Evolutionary conservation across 179 eudicot species (phyloP).

Genomic region (Patellifolia procumbens): DNA sequence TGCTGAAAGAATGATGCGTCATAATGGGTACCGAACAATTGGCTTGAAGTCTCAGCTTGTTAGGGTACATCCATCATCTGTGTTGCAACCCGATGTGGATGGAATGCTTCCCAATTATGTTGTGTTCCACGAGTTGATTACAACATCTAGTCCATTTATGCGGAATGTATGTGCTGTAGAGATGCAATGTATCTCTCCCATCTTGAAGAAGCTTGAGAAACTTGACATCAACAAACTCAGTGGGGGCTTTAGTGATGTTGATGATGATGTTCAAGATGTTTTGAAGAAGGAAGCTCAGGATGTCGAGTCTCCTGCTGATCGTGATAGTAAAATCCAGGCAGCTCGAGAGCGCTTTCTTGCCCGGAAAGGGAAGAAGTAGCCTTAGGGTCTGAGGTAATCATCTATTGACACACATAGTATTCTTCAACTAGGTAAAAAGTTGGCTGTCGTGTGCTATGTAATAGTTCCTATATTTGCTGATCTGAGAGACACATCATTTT

Average conservation of each 20-base stretch:
- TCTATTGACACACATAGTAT: neutral
- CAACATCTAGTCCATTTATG: constrained; percentile 89
- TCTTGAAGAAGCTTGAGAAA: constrained; percentile 69
- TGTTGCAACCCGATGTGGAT: constrained; percentile 79
- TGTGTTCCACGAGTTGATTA: constrained; percentile 83
- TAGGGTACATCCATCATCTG: constrained; percentile 98
- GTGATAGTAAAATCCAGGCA: constrained; percentile 67
- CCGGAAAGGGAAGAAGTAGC: constrained; percentile 70
- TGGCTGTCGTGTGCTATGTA: neutral
- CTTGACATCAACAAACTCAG: constrained; percentile 67
- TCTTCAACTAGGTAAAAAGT: neutral
- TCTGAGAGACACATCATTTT: neutral
- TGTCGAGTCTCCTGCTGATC: constrained; percentile 50
- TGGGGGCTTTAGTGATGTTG: constrained; percentile 58
- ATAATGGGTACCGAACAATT: constrained; percentile 86
- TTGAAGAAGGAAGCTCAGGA: constrained; percentile 38
- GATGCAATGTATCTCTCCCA: constrained; percentile 75
- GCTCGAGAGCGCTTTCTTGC: constrained; percentile 95
- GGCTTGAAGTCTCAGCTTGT: constrained; percentile 88
- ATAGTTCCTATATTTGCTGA: neutral
- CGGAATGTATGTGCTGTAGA: constrained; percentile 80
- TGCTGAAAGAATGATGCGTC: constrained; percentile 88
- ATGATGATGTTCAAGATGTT: constrained; percentile 29
- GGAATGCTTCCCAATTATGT: constrained; percentile 90
- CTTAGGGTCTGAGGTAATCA: constrained; percentile 6